phyloP scores from a whole-genome alignment of 179 eudicot genomes.

The Drosera spatulata region DNA sequence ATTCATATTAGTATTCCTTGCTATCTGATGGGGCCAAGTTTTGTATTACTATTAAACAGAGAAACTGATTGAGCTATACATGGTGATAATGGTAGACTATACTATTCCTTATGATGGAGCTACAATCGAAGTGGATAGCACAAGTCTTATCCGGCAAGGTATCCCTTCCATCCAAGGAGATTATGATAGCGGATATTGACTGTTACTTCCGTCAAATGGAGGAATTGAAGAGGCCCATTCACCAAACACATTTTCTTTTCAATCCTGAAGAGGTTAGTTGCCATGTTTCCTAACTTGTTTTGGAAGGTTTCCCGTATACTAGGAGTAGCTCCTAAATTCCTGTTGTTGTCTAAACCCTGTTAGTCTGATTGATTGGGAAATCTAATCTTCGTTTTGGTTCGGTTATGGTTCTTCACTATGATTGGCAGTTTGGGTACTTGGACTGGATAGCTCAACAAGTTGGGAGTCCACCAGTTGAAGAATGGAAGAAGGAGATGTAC shows the following conservation, averaged over 20 bases:
- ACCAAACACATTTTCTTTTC: slow-evolving; percentile 15
- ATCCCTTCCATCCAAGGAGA: slow-evolving; percentile 14
- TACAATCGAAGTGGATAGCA: slow-evolving; percentile 29
- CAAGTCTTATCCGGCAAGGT: slow-evolving; percentile 23
- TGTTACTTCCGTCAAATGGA: slow-evolving; percentile 20
- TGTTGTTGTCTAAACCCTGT: no score
- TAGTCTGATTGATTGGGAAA: no score
- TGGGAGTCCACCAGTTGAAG: slow-evolving; percentile 17
- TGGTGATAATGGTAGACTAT: slow-evolving; percentile 3
- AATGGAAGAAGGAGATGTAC: slow-evolving; percentile 17
- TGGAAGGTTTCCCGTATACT: neutral
- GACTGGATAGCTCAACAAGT: slow-evolving; percentile 36
- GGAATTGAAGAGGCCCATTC: slow-evolving; percentile 15
- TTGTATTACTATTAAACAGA: no score
- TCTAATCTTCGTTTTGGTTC: neutral
- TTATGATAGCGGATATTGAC: slow-evolving; percentile 19
- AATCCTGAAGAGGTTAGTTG: slow-evolving; percentile 13
- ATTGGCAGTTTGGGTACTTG: slow-evolving; percentile 20
- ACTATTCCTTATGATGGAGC: slow-evolving; percentile 18
- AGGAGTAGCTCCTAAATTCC: no score
- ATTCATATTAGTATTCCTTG: no score
- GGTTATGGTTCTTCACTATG: neutral
- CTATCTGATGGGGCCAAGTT: no score
- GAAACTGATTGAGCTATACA: no score
- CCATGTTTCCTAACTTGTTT: neutral